Percentiles rank a stretch among this genome's conserved stretches.
These are phyloP conservation scores for Phytophthora sojae DNA, from an alignment of 352 stramenopile genomes.

Conservation along the genomic window DNA sequence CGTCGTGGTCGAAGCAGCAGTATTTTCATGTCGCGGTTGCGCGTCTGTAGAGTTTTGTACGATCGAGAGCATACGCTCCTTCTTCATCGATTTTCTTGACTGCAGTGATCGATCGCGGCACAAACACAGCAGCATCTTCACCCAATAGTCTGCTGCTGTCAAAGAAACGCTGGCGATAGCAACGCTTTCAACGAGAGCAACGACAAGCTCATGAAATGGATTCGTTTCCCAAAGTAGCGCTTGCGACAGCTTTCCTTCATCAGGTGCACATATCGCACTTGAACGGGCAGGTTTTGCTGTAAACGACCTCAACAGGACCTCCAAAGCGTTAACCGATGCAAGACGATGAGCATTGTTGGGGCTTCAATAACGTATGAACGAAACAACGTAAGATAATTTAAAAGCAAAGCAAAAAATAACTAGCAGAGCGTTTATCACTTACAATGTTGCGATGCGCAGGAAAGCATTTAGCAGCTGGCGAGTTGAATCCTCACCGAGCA, in stretches of 20 bases:
- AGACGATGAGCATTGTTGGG: conserved; percentile 31
- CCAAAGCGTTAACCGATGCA: conserved; percentile 25
- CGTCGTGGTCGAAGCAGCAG: not conserved
- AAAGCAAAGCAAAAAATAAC: conserved; percentile 5
- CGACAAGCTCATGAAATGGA: conserved; percentile 21
- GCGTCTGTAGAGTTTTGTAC: not conserved
- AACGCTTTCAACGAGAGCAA: conserved; percentile 34
- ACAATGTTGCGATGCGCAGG: conserved; percentile 29
- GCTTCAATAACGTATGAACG: conserved; percentile 27
- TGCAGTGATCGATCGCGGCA: conserved; percentile 19
- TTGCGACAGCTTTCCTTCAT: conserved; percentile 15
- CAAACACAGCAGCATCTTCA: conserved; percentile 35
- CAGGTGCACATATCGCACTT: not conserved
- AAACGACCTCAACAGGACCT: conserved; percentile 46
- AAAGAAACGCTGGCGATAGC: conserved; percentile 29
- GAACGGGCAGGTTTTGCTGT: conserved; percentile 3
- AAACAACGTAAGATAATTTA: conserved; percentile 1
- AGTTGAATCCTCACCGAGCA: conserved; percentile 14
- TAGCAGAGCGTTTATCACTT: conserved; percentile 17
- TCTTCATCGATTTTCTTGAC: conserved; percentile 7
- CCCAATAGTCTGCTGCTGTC: conserved; percentile 31
- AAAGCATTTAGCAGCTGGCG: conserved; percentile 23
- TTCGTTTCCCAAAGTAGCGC: conserved; percentile 43
- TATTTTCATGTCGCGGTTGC: not conserved
- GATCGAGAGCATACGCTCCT: not conserved